Evolutionary conservation across 495 filamentous ascomycete genomes (phyloP), one percentile per base, ranked within the genome.

Genomic region (Aspergillus asperescens): DNA sequence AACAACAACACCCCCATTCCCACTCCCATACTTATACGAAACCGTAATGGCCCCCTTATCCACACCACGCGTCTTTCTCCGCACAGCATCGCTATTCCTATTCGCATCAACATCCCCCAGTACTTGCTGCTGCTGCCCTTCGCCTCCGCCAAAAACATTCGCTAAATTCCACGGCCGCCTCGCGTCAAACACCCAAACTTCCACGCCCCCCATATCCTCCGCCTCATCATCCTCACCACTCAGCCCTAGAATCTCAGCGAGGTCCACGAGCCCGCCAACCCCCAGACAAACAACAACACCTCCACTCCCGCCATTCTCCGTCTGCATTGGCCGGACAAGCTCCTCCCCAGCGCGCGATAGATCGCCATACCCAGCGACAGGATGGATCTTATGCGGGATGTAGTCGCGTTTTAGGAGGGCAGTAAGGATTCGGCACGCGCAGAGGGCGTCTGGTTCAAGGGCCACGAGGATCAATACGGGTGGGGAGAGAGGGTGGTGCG

Each of bases 311-410:
- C 90, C 90, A 52, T 85, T 75, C 24, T 78, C 79, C 63, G 83
- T 84, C 71, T 84, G 86, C 89, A 95, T 91, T 7, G 88, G 89
- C 41, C 73, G 75, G 48, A 96, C 81, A 43, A 93, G 75, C 54
- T 89, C 83, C 63, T 81, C 75, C 24, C 89, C 89, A 23, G 81
- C 82, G 59, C 82, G 81, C 61, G 86, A 75, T 31, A 98, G 84
- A 62, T 97, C 93, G 56, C 82, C 84, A 83, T 96, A 96, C 27
- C 93, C 93, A 13, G 87, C 80, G 29, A 98, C 84, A 4, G 94
- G 93, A 59, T 95, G 88, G 54, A 97, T 95, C 76, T 95, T 96
- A 71, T 97, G 92, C n/a, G 86, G 85, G 57, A 98, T 94, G 64
- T 92, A 97, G 76, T 98, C 93, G 75, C 89, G 86, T 74, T 92